Base-by-base conservation (phyloP, 345 rosid genomes). In the Xanthoceras sorbifolium region DNA sequence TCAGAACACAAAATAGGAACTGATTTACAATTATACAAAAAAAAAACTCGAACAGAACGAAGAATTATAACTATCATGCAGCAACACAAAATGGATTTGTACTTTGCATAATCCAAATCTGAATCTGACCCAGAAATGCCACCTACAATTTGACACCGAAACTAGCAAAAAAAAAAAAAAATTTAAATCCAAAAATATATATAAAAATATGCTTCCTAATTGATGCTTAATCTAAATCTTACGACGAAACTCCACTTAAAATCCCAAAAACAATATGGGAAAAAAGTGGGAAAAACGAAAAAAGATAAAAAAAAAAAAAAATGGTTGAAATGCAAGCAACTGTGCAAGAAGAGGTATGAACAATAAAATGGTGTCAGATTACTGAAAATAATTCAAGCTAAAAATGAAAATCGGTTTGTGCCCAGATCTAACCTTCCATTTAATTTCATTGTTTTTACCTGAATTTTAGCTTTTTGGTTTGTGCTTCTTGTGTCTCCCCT, bases 401-500 rank as follows among this genome's bases (percentile, higher is more conserved):
- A 57, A 57, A 57, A 8, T 10, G 62, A 57, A 57, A 54, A 57
- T 6, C 0, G 3, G 62, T n/a, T 57, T 22, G 28, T 2, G 9
- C 1, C 55, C 71, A 67, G 71, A 67, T 67, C 71, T 28, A 67
- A 67, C 40, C 32, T 23, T 23, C 20, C 22, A 32, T 5, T 42
- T 11, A 42, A 57, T 57, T 57, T 57, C 28, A 22, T 20, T 57
- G 28, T 1, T 67, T 67, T 18, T 67, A 67, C 71, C 71, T 42
- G 71, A 12, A 40, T 42, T 22, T 42, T 25, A 1, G 57, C 55
- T 23, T 25, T n/a, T 67, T 23, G 55, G 40, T 36, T 31, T 36
- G 50, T 9, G 29, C 50, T 38, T 65, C 20, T 66, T 42, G 50
- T 66, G 71, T 67, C 71, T 67, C 71, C 71, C 44, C 71, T 67